Evolutionary conservation across 129 eudicot species (phyloP).

Genomic region (Solidago caesia): DNA sequence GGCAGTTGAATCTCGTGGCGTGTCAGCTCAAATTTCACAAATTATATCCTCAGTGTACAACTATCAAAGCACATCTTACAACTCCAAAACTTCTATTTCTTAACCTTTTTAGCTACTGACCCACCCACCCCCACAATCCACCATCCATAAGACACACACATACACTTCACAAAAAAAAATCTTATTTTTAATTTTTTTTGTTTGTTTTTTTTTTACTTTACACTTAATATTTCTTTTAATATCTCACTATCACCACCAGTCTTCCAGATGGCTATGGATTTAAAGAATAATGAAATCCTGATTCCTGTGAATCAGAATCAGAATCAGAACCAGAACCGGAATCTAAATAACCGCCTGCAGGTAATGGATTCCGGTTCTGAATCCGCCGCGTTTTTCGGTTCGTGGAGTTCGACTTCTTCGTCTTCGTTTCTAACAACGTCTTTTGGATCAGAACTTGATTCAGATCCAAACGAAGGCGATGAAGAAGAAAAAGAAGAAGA

Average conservation of each 20-base stretch:
- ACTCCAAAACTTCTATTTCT: conserved; percentile 9
- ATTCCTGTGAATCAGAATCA: conserved; percentile 19
- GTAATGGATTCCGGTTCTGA: conserved; percentile 31
- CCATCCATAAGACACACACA: conserved; percentile 7
- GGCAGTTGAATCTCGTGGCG: conserved; percentile 57
- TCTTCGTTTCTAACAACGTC: conserved; percentile 49
- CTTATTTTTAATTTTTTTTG: too few relatives aligned
- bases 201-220: background rate
- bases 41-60: conserved; percentile 36
- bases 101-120: conserved; percentile 24
- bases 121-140: conserved; percentile 23
- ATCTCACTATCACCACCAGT: background rate
- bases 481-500: conserved; percentile 33
- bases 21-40: conserved; percentile 23
- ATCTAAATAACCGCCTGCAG: too few relatives aligned
- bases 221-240: background rate
- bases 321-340: background rate
- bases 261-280: conserved; percentile 13
- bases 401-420: conserved; percentile 49
- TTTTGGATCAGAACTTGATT: conserved; percentile 55
- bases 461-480: conserved; percentile 41
- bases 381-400: conserved; percentile 43
- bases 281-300: conserved; percentile 19
- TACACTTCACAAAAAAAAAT: background rate
- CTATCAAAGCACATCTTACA: conserved; percentile 27